These are phyloP conservation scores for Macrolepiota fuliginosa DNA, from an alignment of 768 basidiomycete species.

Conservation along the genomic window DNA sequence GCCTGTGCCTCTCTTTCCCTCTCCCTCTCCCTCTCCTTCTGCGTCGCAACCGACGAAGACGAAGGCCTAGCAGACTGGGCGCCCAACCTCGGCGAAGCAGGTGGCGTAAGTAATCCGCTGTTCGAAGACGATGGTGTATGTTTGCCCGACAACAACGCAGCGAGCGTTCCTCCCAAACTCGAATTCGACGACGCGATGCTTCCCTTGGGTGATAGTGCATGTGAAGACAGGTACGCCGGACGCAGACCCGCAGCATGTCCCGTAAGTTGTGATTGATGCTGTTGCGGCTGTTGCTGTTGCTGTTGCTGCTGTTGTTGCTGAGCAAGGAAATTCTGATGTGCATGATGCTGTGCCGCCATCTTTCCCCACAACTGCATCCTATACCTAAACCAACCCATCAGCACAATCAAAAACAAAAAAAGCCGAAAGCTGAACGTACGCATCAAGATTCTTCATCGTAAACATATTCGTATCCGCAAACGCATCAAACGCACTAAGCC, in stretches of 20 bases:
- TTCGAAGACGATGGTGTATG: background rate
- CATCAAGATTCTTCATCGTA: slow-evolving; percentile 84
- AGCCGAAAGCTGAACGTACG: slow-evolving; percentile 41
- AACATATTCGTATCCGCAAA: slow-evolving; percentile 82
- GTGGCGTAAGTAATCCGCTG: slow-evolving; percentile 1
- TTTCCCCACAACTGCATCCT: slow-evolving; percentile 92
- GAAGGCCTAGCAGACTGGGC: background rate
- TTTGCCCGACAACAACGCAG: slow-evolving; percentile 12
- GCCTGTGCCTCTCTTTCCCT: slow-evolving; percentile 33
- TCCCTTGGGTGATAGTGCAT: slow-evolving; percentile 1
- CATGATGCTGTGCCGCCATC: slow-evolving; percentile 74
- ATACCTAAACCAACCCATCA: slow-evolving; percentile 37
- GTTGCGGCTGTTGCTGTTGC: slow-evolving; percentile 26
- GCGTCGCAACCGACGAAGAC: slow-evolving; percentile 19
- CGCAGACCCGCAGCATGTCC: slow-evolving; percentile 13
- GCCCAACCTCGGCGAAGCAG: slow-evolving; percentile 4
- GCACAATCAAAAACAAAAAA: slow-evolving; percentile 7
- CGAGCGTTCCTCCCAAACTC: background rate
- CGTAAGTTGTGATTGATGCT: slow-evolving; percentile 19
- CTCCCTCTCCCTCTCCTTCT: slow-evolving; percentile 31
- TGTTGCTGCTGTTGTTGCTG: slow-evolving; percentile 29
- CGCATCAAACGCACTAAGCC: slow-evolving; percentile 59
- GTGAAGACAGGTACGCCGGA: slow-evolving; percentile 13
- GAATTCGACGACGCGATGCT: background rate
- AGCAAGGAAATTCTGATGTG: slow-evolving; percentile 33